These are phyloP conservation scores for Pseudogymnoascus sp. DNA, from an alignment of 2,329 filamentous ascomycete species.

Conservation along the genomic window DNA sequence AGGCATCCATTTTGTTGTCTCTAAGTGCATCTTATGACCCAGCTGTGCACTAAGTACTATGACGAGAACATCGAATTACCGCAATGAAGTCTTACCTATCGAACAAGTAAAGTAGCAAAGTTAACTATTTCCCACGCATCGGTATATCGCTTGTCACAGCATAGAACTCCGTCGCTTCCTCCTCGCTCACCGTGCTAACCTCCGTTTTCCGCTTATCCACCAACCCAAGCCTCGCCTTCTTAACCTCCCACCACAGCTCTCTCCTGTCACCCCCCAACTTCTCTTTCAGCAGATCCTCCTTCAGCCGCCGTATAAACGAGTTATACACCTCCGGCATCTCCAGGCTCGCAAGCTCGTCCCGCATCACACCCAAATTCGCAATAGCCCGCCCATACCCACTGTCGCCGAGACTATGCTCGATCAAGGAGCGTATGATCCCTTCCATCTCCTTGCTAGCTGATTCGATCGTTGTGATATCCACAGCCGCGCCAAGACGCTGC, in stretches of 20 bases:
- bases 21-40: not conserved
- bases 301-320: constrained; percentile 60
- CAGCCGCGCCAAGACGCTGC: constrained; percentile 57
- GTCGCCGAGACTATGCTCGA: constrained; percentile 68
- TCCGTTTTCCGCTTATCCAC: constrained; percentile 58
- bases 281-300: constrained; percentile 59
- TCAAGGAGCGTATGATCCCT: constrained; percentile 57
- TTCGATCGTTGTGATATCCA: constrained; percentile 53
- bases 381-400: constrained; percentile 64
- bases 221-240: constrained; percentile 60
- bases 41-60: not conserved
- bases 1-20: not conserved
- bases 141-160: constrained; percentile 1
- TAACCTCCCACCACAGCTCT: constrained; percentile 75
- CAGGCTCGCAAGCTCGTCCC: constrained; percentile 64
- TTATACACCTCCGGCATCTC: constrained; percentile 76
- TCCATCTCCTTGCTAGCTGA: constrained; percentile 69
- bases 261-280: constrained; percentile 67
- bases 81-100: not conserved
- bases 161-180: constrained; percentile 55
- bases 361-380: constrained; percentile 69
- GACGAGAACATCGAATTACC: not conserved
- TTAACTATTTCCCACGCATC: not conserved
- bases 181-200: constrained; percentile 55
- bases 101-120: not conserved